Conservation (phyloP, 2,329 filamentous ascomycete genomes). For the Fusarium bactridioides region DNA sequence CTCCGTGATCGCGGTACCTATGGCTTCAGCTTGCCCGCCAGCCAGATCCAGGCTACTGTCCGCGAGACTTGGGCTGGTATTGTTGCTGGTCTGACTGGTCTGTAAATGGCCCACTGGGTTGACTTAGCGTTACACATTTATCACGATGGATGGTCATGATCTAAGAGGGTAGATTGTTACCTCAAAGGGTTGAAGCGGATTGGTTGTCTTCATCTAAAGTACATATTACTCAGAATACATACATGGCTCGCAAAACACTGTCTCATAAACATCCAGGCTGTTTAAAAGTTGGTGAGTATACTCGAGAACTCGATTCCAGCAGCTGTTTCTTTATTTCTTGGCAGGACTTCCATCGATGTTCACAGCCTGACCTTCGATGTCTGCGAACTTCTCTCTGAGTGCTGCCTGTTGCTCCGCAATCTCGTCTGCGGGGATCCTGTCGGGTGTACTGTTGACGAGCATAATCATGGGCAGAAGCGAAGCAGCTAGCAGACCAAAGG, state of each 20-base stretch:
- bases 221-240: neutral
- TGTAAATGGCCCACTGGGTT: neutral
- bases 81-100: slow-evolving; percentile 10
- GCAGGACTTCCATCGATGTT: neutral
- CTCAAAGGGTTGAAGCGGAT: no score
- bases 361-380: neutral
- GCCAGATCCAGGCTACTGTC: slow-evolving; percentile 47
- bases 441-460: slow-evolving; percentile 11
- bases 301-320: rapidly evolving
- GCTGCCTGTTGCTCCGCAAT: slow-evolving; percentile 3
- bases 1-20: slow-evolving; percentile 47
- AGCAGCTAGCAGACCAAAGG: neutral
- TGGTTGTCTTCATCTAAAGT: neutral
- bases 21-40: slow-evolving; percentile 54
- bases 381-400: neutral
- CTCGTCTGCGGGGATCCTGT: slow-evolving; percentile 11
- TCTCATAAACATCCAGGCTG: no score
- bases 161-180: neutral
- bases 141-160: neutral
- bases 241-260: neutral
- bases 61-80: slow-evolving; percentile 29
- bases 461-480: slow-evolving; percentile 12
- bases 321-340: neutral
- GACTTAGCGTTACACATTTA: rapidly evolving
- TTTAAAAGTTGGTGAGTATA: no score